Percentiles rank a stretch among this genome's conserved stretches.
Conservation (phyloP, 1,139 yeast genomes). For the Saccharomyces hybrid region DNA sequence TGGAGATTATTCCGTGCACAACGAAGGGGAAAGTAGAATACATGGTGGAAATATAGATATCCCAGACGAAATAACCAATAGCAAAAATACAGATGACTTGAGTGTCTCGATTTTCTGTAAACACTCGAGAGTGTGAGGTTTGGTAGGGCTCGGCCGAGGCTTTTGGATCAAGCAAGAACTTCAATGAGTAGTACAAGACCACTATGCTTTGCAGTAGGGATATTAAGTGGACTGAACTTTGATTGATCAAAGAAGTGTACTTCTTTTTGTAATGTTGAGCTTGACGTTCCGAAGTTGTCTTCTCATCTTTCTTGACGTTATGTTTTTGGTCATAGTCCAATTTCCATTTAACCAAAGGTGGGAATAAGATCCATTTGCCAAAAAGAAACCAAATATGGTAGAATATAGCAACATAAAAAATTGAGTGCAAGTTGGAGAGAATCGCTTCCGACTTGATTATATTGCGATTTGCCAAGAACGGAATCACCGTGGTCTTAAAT, state of each 20-base stretch:
- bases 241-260: slow-evolving; percentile 17
- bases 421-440: slow-evolving; percentile 24
- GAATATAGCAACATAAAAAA: slow-evolving; percentile 24
- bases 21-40: slow-evolving; percentile 66
- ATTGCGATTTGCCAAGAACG: slow-evolving; percentile 11
- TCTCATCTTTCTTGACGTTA: slow-evolving; percentile 6
- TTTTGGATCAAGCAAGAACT: slow-evolving; percentile 13
- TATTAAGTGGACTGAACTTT: slow-evolving; percentile 29
- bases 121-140: slow-evolving; percentile 43
- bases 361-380: slow-evolving; percentile 23
- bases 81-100: slow-evolving; percentile 68
- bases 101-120: slow-evolving; percentile 65
- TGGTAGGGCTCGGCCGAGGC: slow-evolving; percentile 13
- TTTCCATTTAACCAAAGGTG: slow-evolving; percentile 18
- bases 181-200: slow-evolving; percentile 25
- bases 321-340: slow-evolving; percentile 5
- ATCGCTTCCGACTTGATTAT: slow-evolving; percentile 21
- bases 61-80: slow-evolving; percentile 91
- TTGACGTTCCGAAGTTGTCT: slow-evolving; percentile 4
- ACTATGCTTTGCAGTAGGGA: slow-evolving; percentile 30
- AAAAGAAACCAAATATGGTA: slow-evolving; percentile 26
- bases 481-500: slow-evolving; percentile 13
- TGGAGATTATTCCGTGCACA: slow-evolving; percentile 78
- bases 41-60: slow-evolving; percentile 53
- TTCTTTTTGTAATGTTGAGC: slow-evolving; percentile 8